These are phyloP conservation scores for Pseudogymnoascus sp. DNA, from an alignment of 2,329 filamentous ascomycete genomes.

Conservation along the genomic window DNA sequence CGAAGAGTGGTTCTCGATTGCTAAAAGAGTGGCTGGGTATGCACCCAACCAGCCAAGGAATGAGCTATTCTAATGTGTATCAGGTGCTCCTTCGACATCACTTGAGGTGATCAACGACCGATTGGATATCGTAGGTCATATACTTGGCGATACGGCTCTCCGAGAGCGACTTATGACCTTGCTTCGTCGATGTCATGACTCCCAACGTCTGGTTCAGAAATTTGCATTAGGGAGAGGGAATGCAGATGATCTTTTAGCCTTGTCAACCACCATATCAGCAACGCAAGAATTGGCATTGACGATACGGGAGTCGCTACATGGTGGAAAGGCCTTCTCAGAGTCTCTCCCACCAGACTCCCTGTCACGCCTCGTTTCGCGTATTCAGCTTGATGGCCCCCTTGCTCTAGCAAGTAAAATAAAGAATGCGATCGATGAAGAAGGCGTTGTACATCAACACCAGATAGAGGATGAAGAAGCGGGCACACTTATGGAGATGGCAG, in stretches of 20 bases:
- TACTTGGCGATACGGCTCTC: slow-evolving; percentile 58
- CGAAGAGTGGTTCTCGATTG: slow-evolving; percentile 80
- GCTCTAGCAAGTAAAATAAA: slow-evolving; percentile 64
- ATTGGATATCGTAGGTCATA: slow-evolving; percentile 71
- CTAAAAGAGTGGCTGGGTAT: slow-evolving; percentile 74
- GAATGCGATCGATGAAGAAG: slow-evolving; percentile 84
- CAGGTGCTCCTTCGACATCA: slow-evolving; percentile 79
- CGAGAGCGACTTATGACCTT: slow-evolving; percentile 61
- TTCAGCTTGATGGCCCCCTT: slow-evolving; percentile 58
- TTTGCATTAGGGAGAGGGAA: slow-evolving; percentile 90
- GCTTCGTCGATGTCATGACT: slow-evolving; percentile 71
- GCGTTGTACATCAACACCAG: slow-evolving; percentile 71
- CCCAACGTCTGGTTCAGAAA: slow-evolving; percentile 83
- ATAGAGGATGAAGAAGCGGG: slow-evolving; percentile 64
- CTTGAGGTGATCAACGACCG: slow-evolving; percentile 68
- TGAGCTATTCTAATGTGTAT: slow-evolving; percentile 15
- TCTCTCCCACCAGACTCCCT: slow-evolving; percentile 31
- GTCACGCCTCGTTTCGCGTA: slow-evolving; percentile 42
- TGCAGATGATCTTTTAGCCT: slow-evolving; percentile 76
- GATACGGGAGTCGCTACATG: slow-evolving; percentile 27
- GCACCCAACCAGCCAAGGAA: slow-evolving; percentile 17
- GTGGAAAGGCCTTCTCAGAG: background rate
- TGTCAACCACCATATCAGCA: slow-evolving; percentile 72
- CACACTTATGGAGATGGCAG: slow-evolving; percentile 64
- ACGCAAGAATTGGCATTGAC: slow-evolving; percentile 57